phyloP scores from a whole-genome alignment of 2,329 filamentous ascomycete genomes.

The Colletotrichum sp. region DNA sequence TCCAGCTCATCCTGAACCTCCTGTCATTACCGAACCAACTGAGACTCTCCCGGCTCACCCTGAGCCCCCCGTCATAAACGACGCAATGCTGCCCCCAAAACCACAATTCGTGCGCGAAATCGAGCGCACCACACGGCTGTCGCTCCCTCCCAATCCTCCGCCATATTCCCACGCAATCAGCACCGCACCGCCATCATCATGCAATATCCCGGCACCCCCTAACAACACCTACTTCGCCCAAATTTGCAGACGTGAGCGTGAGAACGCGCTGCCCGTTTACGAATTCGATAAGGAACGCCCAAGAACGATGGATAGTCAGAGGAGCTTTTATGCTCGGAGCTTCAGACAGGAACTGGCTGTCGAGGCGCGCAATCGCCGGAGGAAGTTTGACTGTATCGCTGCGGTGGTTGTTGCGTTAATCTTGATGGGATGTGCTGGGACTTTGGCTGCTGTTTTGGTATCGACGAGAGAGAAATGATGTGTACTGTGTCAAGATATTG shows the following conservation, averaged over 20 bases:
- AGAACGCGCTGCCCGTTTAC: not conserved
- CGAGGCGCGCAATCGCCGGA: not conserved
- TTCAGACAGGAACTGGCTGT: not conserved
- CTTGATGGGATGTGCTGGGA: not conserved
- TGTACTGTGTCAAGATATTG: no score
- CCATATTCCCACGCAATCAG: not conserved
- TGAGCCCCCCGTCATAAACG: not conserved
- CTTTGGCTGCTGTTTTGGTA: not conserved
- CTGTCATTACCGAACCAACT: not conserved
- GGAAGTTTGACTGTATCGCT: not conserved
- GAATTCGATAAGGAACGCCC: not conserved
- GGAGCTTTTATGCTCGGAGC: not conserved
- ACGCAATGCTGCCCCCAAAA: slow-evolving; percentile 5
- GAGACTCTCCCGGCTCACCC: not conserved
- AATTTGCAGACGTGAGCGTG: not conserved
- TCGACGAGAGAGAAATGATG: not conserved
- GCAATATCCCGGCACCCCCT: not conserved
- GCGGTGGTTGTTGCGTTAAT: not conserved
- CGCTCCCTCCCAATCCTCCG: not conserved
- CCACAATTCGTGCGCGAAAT: slow-evolving; percentile 1
- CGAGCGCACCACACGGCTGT: not conserved
- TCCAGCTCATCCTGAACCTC: not conserved
- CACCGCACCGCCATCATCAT: not conserved
- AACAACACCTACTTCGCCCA: slow-evolving; percentile 1
- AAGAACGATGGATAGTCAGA: not conserved